Evolutionary conservation across 345 rosid genomes (phyloP).

Genomic region (Zanthoxylum bungeanum): DNA sequence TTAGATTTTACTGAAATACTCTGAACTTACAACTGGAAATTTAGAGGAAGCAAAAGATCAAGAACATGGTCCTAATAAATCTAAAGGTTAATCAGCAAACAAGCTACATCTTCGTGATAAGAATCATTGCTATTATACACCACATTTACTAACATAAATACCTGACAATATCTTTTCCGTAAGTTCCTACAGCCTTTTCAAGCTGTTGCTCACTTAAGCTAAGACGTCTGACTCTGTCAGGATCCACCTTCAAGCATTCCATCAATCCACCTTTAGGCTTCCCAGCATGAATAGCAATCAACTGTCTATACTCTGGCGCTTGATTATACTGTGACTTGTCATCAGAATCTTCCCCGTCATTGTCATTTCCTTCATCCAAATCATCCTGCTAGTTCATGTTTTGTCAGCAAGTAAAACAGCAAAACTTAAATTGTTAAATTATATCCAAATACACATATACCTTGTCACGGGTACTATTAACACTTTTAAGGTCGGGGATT

Average conservation of each 20-base stretch:
- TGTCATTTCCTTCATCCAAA: conserved; percentile 29
- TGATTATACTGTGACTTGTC: conserved; percentile 34
- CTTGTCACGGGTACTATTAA: conserved; percentile 28
- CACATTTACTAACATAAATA: conserved; percentile 4
- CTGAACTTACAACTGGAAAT: neutral
- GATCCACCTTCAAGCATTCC: conserved; percentile 50
- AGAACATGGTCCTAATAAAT: neutral
- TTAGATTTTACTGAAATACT: neutral
- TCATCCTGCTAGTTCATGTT: conserved; percentile 36
- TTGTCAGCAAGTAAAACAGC: conserved; percentile 11
- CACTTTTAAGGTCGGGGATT: conserved; percentile 43
- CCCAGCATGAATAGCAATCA: conserved; percentile 55
- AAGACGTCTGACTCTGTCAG: conserved; percentile 58
- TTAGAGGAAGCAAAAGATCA: neutral
- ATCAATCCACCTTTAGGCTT: conserved; percentile 59
- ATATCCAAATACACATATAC: conserved; percentile 20
- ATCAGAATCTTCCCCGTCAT: conserved; percentile 31
- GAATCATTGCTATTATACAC: neutral
- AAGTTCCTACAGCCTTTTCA: conserved; percentile 42
- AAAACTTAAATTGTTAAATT: conserved; percentile 4
- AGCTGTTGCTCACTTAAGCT: conserved; percentile 65
- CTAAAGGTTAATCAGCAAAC: neutral
- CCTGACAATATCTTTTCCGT: conserved; percentile 54
- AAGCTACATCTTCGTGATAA: neutral
- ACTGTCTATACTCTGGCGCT: conserved; percentile 36